Conservation (phyloP, 106 monocot genomes). For the Acorus calamus region DNA sequence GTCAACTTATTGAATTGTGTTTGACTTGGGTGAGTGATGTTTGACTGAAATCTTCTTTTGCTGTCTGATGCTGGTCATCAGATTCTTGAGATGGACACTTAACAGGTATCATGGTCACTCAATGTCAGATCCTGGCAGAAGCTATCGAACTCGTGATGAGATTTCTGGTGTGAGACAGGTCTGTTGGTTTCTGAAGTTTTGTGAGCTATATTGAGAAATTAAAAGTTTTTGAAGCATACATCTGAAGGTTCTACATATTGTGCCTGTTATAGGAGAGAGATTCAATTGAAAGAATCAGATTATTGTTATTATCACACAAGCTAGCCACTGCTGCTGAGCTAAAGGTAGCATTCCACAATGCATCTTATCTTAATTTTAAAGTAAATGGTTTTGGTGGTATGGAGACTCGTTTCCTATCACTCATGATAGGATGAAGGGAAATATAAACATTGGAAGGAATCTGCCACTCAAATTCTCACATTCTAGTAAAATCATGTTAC, state of each 20-base stretch:
- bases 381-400: too few species aligned
- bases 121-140: constrained; percentile 99
- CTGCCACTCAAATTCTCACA: too few species aligned
- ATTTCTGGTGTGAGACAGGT: constrained; percentile 88
- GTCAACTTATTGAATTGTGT: too few species aligned
- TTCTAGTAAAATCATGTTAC: too few species aligned
- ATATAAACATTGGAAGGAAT: too few species aligned
- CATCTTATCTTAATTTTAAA: too few species aligned
- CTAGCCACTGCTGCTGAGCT: constrained; percentile 64
- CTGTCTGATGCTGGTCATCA: constrained; percentile 5
- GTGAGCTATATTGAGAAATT: too few species aligned
- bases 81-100: constrained; percentile 95
- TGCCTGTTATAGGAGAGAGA: constrained; percentile 19
- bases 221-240: not conserved
- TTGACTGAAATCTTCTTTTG: too few species aligned
- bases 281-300: constrained; percentile 79
- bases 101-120: constrained; percentile 97
- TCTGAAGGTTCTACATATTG: not conserved
- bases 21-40: too few species aligned
- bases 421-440: too few species aligned
- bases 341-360: constrained; percentile 37
- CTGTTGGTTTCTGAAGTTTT: not conserved
- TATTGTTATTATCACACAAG: constrained; percentile 63
- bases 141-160: constrained; percentile 92
- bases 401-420: too few species aligned